Conservation (phyloP, 257 asterid genomes). For the Nemophila menziesii region DNA sequence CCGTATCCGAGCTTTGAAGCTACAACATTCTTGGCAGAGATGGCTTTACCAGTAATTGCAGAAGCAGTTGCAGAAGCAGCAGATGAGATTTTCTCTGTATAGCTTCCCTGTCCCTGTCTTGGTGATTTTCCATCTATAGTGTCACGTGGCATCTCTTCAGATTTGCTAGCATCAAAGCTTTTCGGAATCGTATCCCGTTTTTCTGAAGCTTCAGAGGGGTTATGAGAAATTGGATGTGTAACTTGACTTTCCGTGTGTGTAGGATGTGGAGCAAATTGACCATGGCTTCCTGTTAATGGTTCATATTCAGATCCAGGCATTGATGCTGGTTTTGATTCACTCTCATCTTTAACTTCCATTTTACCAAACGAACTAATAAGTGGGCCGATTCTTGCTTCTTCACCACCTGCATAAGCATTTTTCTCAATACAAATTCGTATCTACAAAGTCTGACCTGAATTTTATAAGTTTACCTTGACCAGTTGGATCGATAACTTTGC, state of each 20-base stretch:
- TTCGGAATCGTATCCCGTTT: slow-evolving; percentile 16
- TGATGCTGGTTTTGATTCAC: neutral
- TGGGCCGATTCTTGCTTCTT: slow-evolving; percentile 33
- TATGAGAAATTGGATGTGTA: slow-evolving; percentile 8
- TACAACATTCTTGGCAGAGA: slow-evolving; percentile 36
- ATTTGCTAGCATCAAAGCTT: slow-evolving; percentile 15
- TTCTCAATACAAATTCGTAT: no score
- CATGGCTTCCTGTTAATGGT: slow-evolving; percentile 38
- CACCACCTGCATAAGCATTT: slow-evolving; percentile 22
- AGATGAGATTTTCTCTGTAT: slow-evolving; percentile 12
- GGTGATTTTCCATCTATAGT: slow-evolving; percentile 18
- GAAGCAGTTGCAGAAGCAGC: no score
- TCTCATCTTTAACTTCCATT: slow-evolving; percentile 16
- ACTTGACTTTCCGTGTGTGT: no score
- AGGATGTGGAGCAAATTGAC: slow-evolving; percentile 44
- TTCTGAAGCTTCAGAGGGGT: neutral
- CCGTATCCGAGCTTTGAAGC: slow-evolving; percentile 41
- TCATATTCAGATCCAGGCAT: neutral
- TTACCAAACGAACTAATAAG: slow-evolving; percentile 28
- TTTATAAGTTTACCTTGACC: slow-evolving; percentile 28
- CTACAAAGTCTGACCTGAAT: no score
- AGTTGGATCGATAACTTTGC: slow-evolving; percentile 51
- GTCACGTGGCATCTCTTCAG: slow-evolving; percentile 28
- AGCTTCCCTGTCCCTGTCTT: slow-evolving; percentile 1
- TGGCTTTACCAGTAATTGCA: slow-evolving; percentile 28